Base-by-base conservation (phyloP, 176 grass and related monocot species). In the Cocos nucifera region DNA sequence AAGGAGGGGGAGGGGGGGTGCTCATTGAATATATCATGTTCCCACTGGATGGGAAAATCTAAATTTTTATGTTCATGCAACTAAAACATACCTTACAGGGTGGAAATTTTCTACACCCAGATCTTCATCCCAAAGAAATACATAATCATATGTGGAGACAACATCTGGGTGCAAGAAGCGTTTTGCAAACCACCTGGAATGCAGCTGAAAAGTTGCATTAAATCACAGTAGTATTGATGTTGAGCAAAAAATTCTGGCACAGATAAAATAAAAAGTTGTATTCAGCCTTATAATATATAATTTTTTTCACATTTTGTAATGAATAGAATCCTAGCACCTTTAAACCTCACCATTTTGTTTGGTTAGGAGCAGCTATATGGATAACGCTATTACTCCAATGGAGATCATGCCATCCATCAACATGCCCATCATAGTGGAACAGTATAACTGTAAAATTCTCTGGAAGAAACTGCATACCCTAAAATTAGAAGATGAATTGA, bases 391-490 rank as follows among this genome's bases (percentile, higher is more conserved):
- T 86, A 79, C 86, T 90, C 90, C 90, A 95, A 0, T 66, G 58
- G 60, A 89, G 53, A 82, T 80, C 77, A 60, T 95, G 80, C 90
- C 86, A 95, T 39, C 73, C 86, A 82, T 87, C 78, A 30, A 95
- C 83, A 79, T 86, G 87, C 27, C 83, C 90, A 95, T 95, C 90
- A 27, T 95, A 95, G 74, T 95, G 90, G 78, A 95, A 95, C 26
- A 95, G 74, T 22, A 95, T 89, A 78, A 69, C 77, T 57, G 90
- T 89, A 77, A 95, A 95, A 78, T 87, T 95, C 61, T 95, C 90
- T 86, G 80, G 75, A 87, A 90, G 78, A 95, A 95, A 95, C 90
- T 90, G 83, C 77, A 89, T 69, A 72, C 63, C 57, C 65, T 58
- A 84, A 72, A 67, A 79, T 89, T 78, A 89, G 64, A 77, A 54